Evolutionary conservation across 352 stramenopile species (phyloP).

Genomic region (Phytophthora tentaculata): DNA sequence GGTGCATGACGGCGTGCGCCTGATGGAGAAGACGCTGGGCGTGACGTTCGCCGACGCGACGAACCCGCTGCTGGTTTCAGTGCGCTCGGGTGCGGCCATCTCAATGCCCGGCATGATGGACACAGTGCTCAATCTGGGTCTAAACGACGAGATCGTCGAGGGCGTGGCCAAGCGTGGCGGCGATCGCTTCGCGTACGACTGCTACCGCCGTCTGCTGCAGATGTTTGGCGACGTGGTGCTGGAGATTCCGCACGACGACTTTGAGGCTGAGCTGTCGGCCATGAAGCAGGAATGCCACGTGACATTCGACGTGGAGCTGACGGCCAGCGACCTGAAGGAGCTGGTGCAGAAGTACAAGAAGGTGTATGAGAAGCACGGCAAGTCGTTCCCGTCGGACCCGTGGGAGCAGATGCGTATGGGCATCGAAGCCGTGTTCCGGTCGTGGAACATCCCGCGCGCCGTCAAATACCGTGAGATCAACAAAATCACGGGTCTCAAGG

Average conservation of each 20-base stretch:
- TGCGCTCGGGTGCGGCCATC: constrained; percentile 32
- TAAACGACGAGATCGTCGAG: constrained; percentile 34
- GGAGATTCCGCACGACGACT: constrained; percentile 35
- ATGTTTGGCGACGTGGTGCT: constrained; percentile 36
- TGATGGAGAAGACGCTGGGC: constrained; percentile 34
- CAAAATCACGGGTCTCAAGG: constrained; percentile 37
- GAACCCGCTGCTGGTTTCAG: constrained; percentile 32
- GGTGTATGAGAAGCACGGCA: constrained; percentile 30
- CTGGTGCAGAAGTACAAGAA: constrained; percentile 35
- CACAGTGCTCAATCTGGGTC: constrained; percentile 35
- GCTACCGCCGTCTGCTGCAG: constrained; percentile 36
- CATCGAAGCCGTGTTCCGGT: constrained; percentile 36
- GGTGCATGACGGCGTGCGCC: constrained; percentile 22
- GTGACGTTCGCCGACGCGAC: constrained; percentile 31
- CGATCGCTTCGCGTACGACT: constrained; percentile 34
- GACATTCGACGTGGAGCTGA: constrained; percentile 34
- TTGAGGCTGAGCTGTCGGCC: constrained; percentile 31
- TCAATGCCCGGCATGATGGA: constrained; percentile 37
- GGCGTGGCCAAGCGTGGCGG: constrained; percentile 31
- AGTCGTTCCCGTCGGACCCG: constrained; percentile 31
- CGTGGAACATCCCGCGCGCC: constrained; percentile 35
- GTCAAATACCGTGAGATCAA: constrained; percentile 39
- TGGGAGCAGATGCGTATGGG: constrained; percentile 39
- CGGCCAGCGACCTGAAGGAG: constrained; percentile 31
- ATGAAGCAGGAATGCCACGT: constrained; percentile 29